Conservation (phyloP, 176 grass and related monocot species). For the Cenchrus americanus region DNA sequence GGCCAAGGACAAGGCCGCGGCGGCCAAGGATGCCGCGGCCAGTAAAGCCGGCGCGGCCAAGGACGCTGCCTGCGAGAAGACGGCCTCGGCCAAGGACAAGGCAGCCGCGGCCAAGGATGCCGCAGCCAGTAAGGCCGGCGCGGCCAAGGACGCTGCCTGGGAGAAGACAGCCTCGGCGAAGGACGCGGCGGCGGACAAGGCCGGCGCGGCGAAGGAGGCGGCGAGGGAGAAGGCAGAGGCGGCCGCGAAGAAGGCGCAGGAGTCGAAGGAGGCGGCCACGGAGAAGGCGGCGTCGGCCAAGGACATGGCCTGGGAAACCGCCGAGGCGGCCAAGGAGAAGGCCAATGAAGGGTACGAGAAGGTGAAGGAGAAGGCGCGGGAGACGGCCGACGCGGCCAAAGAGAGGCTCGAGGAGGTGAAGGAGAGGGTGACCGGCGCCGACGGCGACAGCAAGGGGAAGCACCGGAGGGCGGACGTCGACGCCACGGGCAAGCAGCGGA, state of each 20-base stretch:
- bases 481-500: slow-evolving; percentile 26
- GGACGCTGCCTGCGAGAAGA: background rate
- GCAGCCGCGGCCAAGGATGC: slow-evolving; percentile 25
- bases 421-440: slow-evolving; percentile 40
- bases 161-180: slow-evolving; percentile 7
- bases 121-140: background rate
- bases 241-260: slow-evolving; percentile 26
- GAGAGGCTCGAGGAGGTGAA: slow-evolving; percentile 45
- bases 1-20: slow-evolving; percentile 10
- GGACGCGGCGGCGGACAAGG: slow-evolving; percentile 14
- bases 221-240: slow-evolving; percentile 4
- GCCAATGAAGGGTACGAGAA: slow-evolving; percentile 36
- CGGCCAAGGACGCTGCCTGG: slow-evolving; percentile 16
- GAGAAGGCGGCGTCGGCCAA: slow-evolving; percentile 36
- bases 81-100: slow-evolving; percentile 26
- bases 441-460: slow-evolving; percentile 1
- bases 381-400: slow-evolving; percentile 46
- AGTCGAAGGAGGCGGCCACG: slow-evolving; percentile 4
- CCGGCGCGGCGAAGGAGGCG: slow-evolving; percentile 24
- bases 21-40: slow-evolving; percentile 11
- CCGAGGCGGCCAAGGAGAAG: slow-evolving; percentile 38
- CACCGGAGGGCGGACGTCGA: background rate
- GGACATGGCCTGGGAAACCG: slow-evolving; percentile 51
- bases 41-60: background rate
- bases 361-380: slow-evolving; percentile 43